Conservation (phyloP, 768 basidiomycete species). For the Rubroboletus pulcherrimus region DNA sequence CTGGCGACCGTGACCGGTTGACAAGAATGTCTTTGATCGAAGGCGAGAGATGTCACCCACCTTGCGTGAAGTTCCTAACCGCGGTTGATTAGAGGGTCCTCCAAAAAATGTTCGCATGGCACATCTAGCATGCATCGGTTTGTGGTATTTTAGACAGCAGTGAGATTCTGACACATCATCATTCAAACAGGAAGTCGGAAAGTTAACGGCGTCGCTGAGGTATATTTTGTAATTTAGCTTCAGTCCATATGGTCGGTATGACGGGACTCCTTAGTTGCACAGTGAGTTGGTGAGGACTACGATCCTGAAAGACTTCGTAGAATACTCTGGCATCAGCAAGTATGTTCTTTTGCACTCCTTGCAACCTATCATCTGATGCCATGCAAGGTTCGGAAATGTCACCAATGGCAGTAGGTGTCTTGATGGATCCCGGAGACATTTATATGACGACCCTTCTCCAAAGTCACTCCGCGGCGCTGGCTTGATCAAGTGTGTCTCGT, state of each 20-base stretch:
- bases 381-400: constrained; percentile 71
- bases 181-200: constrained; percentile 58
- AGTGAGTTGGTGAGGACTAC: constrained; percentile 82
- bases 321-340: constrained; percentile 87
- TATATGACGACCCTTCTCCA: not conserved
- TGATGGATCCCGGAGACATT: not conserved
- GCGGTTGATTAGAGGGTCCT: constrained; percentile 56
- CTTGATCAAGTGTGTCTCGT: constrained; percentile 59
- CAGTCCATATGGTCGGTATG: not conserved
- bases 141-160: not conserved
- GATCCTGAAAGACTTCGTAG: constrained; percentile 89
- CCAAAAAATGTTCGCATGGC: constrained; percentile 91
- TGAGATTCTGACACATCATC: not conserved
- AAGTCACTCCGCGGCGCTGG: constrained; percentile 92
- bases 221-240: constrained; percentile 20
- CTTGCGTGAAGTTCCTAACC: not conserved
- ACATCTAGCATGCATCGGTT: constrained; percentile 82
- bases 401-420: constrained; percentile 79
- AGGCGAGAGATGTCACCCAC: constrained; percentile 39
- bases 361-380: constrained; percentile 13
- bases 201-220: constrained; percentile 96
- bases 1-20: constrained; percentile 77
- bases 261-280: constrained; percentile 55
- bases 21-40: constrained; percentile 90
- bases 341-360: constrained; percentile 12